phyloP scores from a whole-genome alignment of 108 stramenopile genomes.

The Cylindrotheca closterium region DNA sequence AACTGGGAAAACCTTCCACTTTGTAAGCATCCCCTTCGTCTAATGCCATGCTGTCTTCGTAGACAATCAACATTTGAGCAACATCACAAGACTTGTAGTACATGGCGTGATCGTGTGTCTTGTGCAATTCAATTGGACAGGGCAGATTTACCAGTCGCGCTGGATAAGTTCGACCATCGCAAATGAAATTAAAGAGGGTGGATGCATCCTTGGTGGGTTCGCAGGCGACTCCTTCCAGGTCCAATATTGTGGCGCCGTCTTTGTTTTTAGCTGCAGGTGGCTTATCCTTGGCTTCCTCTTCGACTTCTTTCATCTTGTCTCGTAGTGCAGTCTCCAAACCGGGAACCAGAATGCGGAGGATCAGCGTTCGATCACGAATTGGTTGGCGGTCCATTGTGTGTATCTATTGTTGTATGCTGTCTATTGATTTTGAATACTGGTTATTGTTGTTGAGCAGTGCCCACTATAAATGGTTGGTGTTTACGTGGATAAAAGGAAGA shows the following conservation, averaged over 20 bases:
- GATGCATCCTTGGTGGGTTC: conserved; percentile 56
- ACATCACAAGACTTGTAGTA: conserved; percentile 90
- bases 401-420: too few species aligned
- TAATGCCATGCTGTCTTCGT: conserved; percentile 82
- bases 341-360: conserved; percentile 72
- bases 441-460: too few species aligned
- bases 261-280: conserved; percentile 4
- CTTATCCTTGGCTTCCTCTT: conserved; percentile 27
- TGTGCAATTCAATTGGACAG: conserved; percentile 91
- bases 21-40: conserved; percentile 80
- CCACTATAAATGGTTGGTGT: too few species aligned
- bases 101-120: conserved; percentile 89
- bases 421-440: too few species aligned
- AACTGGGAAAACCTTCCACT: conserved; percentile 58
- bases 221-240: conserved; percentile 81
- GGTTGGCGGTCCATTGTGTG: conserved; percentile 32
- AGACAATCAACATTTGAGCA: conserved; percentile 92
- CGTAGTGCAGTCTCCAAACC: conserved; percentile 71
- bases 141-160: conserved; percentile 91
- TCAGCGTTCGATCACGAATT: conserved; percentile 61
- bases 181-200: conserved; percentile 83
- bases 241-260: conserved; percentile 46
- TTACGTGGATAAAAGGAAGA: too few species aligned
- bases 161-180: conserved; percentile 88
- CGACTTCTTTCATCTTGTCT: conserved; percentile 73